Percentiles rank a stretch among this genome's conserved stretches.
Evolutionary conservation across 2,329 filamentous ascomycete species (phyloP).

Genomic region (Fusarium nelsonii): DNA sequence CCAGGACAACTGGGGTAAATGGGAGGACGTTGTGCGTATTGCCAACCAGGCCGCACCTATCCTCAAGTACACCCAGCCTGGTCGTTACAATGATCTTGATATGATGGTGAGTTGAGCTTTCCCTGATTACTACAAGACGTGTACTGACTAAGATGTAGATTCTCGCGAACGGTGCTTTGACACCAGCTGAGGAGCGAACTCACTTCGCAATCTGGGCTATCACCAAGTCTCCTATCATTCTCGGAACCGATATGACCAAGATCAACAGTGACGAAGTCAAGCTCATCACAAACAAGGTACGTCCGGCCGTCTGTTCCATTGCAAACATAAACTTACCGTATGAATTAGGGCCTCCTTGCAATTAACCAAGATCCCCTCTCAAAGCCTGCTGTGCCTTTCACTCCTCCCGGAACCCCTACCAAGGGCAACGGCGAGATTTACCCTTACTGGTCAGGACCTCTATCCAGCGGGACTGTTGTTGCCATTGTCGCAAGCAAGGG

Average conservation of each 20-base stretch:
- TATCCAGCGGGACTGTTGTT: conserved; percentile 25
- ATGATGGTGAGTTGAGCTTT: conserved; percentile 11
- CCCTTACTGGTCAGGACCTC: conserved; percentile 28
- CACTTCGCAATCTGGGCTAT: conserved; percentile 32
- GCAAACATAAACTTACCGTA: background rate
- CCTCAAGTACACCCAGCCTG: conserved; percentile 24
- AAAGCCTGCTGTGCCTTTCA: conserved; percentile 30
- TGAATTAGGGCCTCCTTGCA: conserved; percentile 8
- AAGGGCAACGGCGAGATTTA: conserved; percentile 23
- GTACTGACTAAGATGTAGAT: conserved; percentile 2
- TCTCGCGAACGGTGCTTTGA: conserved; percentile 24
- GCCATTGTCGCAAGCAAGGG: conserved; percentile 26
- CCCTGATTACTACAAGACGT: accelerated
- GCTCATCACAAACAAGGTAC: conserved; percentile 30
- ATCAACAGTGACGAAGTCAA: conserved; percentile 14
- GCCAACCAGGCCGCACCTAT: conserved; percentile 28
- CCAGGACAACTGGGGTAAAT: conserved; percentile 24
- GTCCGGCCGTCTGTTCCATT: accelerated
- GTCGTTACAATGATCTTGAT: conserved; percentile 27
- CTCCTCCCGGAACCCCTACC: conserved; percentile 17
- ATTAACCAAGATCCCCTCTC: conserved; percentile 28
- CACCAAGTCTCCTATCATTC: conserved; percentile 28
- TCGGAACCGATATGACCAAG: conserved; percentile 29
- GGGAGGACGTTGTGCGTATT: conserved; percentile 27
- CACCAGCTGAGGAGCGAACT: conserved; percentile 22